Percentiles rank a stretch among this genome's conserved stretches.
Evolutionary conservation across 176 grass and related monocot species (phyloP).

Genomic region (Poa pratensis): DNA sequence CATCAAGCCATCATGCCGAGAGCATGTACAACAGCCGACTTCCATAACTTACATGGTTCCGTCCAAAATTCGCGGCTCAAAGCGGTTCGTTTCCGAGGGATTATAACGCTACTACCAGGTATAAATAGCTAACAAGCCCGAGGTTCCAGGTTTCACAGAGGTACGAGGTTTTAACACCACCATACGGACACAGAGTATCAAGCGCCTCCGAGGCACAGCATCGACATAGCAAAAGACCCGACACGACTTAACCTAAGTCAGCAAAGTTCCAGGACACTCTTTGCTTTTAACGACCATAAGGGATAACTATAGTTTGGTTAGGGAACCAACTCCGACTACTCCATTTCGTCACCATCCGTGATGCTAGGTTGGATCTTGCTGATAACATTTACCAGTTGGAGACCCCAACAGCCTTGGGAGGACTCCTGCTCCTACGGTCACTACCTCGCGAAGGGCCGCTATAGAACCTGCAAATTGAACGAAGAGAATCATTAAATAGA

Average conservation of each 20-base stretch:
- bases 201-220: conserved; percentile 21
- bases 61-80: conserved; percentile 44
- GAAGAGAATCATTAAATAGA: background rate
- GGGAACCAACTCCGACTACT: conserved; percentile 36
- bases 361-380: conserved; percentile 17
- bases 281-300: conserved; percentile 19
- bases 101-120: conserved; percentile 35
- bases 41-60: conserved; percentile 22
- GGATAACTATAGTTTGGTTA: conserved; percentile 42
- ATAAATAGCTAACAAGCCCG: conserved; percentile 25
- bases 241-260: conserved; percentile 46
- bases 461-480: conserved; percentile 53
- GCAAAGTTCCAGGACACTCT: conserved; percentile 37
- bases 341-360: conserved; percentile 39
- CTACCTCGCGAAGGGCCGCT: conserved; percentile 31
- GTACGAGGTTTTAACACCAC: background rate
- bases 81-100: background rate
- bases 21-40: conserved; percentile 34
- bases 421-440: conserved; percentile 60
- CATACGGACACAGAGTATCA: conserved; percentile 28
- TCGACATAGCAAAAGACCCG: conserved; percentile 31
- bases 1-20: conserved; percentile 7
- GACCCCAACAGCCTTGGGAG: conserved; percentile 54
- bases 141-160: conserved; percentile 34
- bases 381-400: conserved; percentile 51